Base-by-base conservation (phyloP, 1,284 basidiomycete species). In the Lentinus polychrous region DNA sequence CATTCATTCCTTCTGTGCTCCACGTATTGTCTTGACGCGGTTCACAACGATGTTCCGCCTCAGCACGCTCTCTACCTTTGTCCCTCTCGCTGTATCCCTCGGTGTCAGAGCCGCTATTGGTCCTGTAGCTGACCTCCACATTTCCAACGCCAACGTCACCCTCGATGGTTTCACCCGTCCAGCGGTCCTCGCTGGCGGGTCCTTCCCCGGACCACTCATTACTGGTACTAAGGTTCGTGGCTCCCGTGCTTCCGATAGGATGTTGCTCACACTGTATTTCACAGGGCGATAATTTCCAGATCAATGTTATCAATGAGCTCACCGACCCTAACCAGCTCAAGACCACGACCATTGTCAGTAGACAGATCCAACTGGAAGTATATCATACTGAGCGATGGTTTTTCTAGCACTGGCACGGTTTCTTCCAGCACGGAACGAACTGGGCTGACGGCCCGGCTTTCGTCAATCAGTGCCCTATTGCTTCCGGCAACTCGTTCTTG, bases 381-480 rank as follows among this genome's bases (percentile, higher is more conserved):
- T 4, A 15, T 18, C 14, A 8, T 36, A n/a, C 27, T 33, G 11
- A 14, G 27, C 27, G 22, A 43, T 18, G 14, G 36, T 20, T 36
- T 33, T 35, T 32, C 7, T 43, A 67, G 65, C 67, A 69, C 47
- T 68, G 68, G 67, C 66, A 67, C 34, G 64, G 64, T 4, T 43
- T 68, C 35, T 63, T 60, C 36, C 66, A 57, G 60, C 57, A 47
- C 49, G 54, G 54, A 53, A 64, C 64, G 4, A 60, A 55, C 27
- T 62, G 58, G 51, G 63, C 61, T 10, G 67, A 68, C 40, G 66
- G 66, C 7, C 49, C 57, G 2, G 57, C 66, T 8, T 64, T 65
- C 36, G 66, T 75, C 20, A 71, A 65, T 27, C 74, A 76, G 53
- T 81, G 79, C 54, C 74, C 75, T 2, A 76, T 80, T 50, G 65